Percentiles rank a stretch among this genome's conserved stretches.
These are phyloP conservation scores for Histomonas meleagridis DNA, from an alignment of 208 protist species.

Conservation along the genomic window DNA sequence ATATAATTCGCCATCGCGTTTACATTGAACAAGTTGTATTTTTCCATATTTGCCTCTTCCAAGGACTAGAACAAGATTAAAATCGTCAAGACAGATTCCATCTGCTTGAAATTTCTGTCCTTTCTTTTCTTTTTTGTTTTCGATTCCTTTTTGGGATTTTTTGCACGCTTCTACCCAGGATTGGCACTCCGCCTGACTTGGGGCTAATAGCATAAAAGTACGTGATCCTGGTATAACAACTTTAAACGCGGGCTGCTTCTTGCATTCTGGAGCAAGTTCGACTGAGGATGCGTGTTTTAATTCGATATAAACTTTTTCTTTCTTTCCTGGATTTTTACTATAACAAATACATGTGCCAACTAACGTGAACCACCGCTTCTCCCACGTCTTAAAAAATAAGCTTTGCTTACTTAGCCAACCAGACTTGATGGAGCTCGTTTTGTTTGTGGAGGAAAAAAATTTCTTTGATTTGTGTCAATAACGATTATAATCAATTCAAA, in stretches of 20 bases:
- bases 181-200: too few relatives aligned
- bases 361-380: not conserved
- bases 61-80: conserved; percentile 9
- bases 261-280: not conserved
- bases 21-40: not conserved
- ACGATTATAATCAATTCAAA: too few relatives aligned
- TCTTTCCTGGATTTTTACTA: not conserved
- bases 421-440: too few relatives aligned
- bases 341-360: not conserved
- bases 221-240: not conserved
- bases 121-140: not conserved
- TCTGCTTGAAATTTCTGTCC: not conserved
- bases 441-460: too few relatives aligned
- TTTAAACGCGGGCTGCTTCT: not conserved
- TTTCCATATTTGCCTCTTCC: conserved; percentile 13
- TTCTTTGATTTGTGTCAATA: too few relatives aligned
- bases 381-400: not conserved
- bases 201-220: not conserved
- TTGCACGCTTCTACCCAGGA: too few relatives aligned
- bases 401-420: not conserved
- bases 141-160: too few relatives aligned
- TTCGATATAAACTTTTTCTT: not conserved
- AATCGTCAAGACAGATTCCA: not conserved
- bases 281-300: not conserved
- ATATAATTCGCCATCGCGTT: not conserved